Base-by-base conservation (phyloP, 2,329 filamentous ascomycete species). In the Tolypocladium amazonense region DNA sequence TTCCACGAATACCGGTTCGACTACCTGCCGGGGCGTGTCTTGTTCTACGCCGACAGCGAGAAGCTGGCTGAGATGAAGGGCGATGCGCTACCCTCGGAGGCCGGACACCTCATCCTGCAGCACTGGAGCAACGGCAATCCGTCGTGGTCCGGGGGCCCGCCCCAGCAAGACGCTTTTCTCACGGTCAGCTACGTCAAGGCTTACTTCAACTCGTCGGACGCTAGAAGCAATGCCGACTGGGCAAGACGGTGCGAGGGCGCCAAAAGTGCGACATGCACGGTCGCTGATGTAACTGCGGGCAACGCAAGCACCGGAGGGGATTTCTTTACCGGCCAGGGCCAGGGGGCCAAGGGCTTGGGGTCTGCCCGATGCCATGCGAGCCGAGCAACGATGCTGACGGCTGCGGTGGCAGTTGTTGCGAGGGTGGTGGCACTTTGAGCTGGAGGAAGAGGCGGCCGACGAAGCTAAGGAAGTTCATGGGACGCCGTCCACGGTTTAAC, bases 1-100 rank as follows among this genome's bases (percentile, higher is more conserved):
- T 90, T 88, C 67, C 88, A 92, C 72, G 89, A 92, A 73, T 92
- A 92, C 68, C 87, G 89, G 43, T 88, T 92, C 70, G 89, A 93
- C 72, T 92, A 88, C 75, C 71, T 85, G 20, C 79, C 82, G 0
- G 78, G 77, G 0, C 76, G 76, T 1, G 86, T 92, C 11, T 70
- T 81, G 14, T 92, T 90, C 72, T 91, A 86, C 68, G 86, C 84
- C 2, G 88, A 92, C 70, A 82, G 82, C 52, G 59, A 73, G 11
- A 71, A 79, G 12, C 73, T 91, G 18, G 77, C 80, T 37, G 75
- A 77, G 56, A 86, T 89, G 77, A 68, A 73, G 2, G 80, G 81
- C 12, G 76, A 76, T 3, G 78, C 79, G 1, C 77, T 89, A 30
- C 89, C 89, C 0, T 76, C 75, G 2, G 73, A 76, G 12, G 74